phyloP scores from a whole-genome alignment of 2,329 filamentous ascomycete genomes.

The Colletotrichum ledebouriae region DNA sequence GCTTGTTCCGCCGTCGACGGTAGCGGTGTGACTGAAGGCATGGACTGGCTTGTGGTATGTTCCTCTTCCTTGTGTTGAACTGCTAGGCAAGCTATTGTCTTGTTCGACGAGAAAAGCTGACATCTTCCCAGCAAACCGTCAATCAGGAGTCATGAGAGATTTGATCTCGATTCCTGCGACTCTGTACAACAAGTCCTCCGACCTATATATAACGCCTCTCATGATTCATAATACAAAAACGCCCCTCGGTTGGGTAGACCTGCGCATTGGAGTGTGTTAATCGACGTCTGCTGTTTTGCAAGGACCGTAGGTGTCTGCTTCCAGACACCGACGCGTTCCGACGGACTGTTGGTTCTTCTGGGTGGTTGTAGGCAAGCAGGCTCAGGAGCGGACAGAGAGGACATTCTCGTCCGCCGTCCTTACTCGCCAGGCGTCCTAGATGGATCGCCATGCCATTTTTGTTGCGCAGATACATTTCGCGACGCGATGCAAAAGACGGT shows the following conservation, averaged over 20 bases:
- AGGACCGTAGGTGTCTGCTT: neutral
- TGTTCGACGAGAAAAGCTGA: slow-evolving; percentile 11
- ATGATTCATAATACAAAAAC: slow-evolving; percentile 36
- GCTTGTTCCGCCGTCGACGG: slow-evolving; percentile 97
- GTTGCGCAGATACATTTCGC: slow-evolving; percentile 19
- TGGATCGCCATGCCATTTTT: neutral
- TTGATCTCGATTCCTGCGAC: slow-evolving; percentile 11
- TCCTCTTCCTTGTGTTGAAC: neutral
- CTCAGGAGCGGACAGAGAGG: neutral
- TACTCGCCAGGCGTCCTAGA: neutral
- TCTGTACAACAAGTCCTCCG: slow-evolving; percentile 25
- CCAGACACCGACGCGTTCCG: neutral
- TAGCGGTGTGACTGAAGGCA: slow-evolving; percentile 93
- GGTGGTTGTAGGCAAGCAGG: neutral
- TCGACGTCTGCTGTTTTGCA: slow-evolving; percentile 26
- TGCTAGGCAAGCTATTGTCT: too few species aligned
- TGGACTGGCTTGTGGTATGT: slow-evolving; percentile 97
- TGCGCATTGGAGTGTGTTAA: slow-evolving; percentile 36
- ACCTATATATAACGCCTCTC: slow-evolving; percentile 36
- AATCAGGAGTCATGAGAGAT: slow-evolving; percentile 44
- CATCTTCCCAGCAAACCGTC: slow-evolving; percentile 45
- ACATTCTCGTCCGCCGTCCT: neutral
- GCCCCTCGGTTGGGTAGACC: slow-evolving; percentile 34
- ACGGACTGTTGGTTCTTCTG: slow-evolving; percentile 26
- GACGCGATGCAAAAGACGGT: slow-evolving; percentile 18